These are phyloP conservation scores for Golubevia sp. DNA, from an alignment of 1,284 basidiomycete genomes.

Conservation along the genomic window DNA sequence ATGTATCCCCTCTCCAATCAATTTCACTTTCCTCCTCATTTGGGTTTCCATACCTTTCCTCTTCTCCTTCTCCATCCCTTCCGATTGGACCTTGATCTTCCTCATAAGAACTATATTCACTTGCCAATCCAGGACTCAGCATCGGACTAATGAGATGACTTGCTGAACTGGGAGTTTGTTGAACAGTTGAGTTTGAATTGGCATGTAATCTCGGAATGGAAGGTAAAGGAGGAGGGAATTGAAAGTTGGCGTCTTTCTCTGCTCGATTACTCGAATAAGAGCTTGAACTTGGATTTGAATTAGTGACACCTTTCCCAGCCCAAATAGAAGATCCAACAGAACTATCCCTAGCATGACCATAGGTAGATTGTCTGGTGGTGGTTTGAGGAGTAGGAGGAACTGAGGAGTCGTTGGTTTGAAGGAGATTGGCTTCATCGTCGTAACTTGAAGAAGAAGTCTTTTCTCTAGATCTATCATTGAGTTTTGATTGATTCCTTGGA, in stretches of 20 bases:
- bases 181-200: neutral
- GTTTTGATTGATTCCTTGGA: neutral
- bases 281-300: neutral
- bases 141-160: neutral
- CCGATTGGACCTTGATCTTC: neutral
- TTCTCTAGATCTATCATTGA: too few species aligned
- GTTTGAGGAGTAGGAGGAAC: slow-evolving; percentile 1
- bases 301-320: slow-evolving; percentile 25
- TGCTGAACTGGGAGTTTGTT: neutral
- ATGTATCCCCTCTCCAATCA: too few species aligned
- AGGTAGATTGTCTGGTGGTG: slow-evolving; percentile 16
- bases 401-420: too few species aligned
- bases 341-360: slow-evolving; percentile 27
- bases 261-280: neutral
- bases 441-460: too few species aligned
- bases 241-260: neutral
- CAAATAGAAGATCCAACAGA: slow-evolving; percentile 44
- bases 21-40: neutral
- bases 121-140: slow-evolving; percentile 12
- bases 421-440: neutral
- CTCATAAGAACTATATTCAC: slow-evolving; percentile 21
- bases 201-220: slow-evolving; percentile 7
- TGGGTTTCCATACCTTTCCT: neutral
- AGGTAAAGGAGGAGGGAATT: slow-evolving; percentile 22
- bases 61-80: neutral